Percentiles rank a stretch among this genome's conserved stretches.
Evolutionary conservation across 1,284 basidiomycete genomes (phyloP).

Genomic region (Trichosporon asahii): DNA sequence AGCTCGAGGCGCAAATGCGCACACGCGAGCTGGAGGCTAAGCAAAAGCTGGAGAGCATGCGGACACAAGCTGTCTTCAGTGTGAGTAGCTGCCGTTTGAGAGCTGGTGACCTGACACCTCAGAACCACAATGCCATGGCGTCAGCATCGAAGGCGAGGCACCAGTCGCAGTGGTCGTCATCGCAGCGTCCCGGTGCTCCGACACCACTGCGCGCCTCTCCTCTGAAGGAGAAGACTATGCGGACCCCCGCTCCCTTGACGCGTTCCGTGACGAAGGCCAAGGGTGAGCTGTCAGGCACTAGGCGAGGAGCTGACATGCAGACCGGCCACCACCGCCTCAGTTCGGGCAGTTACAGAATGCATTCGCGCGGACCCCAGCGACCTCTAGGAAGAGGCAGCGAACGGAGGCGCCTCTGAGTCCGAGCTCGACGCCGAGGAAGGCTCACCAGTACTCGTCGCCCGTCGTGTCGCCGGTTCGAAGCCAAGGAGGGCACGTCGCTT

Average conservation of each 20-base stretch:
- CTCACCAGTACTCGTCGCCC: conserved; percentile 5
- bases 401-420: conserved; percentile 30
- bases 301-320: conserved; percentile 13
- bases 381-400: conserved; percentile 32
- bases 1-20: conserved; percentile 35
- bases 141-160: conserved; percentile 26
- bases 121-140: conserved; percentile 24
- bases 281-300: conserved; percentile 20
- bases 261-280: conserved; percentile 33
- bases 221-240: conserved; percentile 13
- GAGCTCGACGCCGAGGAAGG: conserved; percentile 20
- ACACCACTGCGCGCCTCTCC: conserved; percentile 19
- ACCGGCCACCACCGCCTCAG: conserved; percentile 24
- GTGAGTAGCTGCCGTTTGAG: conserved; percentile 24
- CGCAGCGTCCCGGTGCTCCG: conserved; percentile 15
- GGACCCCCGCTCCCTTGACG: conserved; percentile 25
- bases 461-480: conserved; percentile 14
- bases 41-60: conserved; percentile 48
- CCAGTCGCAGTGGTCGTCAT: conserved; percentile 22
- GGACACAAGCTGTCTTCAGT: conserved; percentile 45
- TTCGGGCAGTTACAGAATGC: conserved; percentile 41
- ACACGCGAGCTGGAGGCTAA: conserved; percentile 34
- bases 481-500: conserved; percentile 2
- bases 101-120: conserved; percentile 2
- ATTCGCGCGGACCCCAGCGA: conserved; percentile 30